These are phyloP conservation scores for Colletotrichum sp. DNA, from an alignment of 2,329 filamentous ascomycete genomes.

Conservation along the genomic window DNA sequence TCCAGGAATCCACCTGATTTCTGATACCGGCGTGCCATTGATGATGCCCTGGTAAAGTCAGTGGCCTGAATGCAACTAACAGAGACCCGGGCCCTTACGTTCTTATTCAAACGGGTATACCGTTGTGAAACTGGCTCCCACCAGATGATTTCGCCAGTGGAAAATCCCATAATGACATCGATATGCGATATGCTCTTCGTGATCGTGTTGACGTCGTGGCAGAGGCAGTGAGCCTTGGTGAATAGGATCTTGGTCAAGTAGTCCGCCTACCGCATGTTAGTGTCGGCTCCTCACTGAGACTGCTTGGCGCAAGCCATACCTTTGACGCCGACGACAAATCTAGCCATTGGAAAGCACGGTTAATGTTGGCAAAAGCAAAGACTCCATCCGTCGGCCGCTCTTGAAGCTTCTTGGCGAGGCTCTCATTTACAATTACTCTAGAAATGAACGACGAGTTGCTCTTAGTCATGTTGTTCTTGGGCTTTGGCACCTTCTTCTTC, in stretches of 20 bases:
- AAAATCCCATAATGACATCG: conserved; percentile 94
- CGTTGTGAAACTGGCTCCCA: conserved; percentile 97
- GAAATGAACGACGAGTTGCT: conserved; percentile 99
- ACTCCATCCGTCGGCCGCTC: conserved; percentile 81
- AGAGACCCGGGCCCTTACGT: conserved; percentile 56
- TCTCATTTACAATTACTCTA: conserved; percentile 90
- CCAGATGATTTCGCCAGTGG: conserved; percentile 97
- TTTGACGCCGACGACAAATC: conserved; percentile 66
- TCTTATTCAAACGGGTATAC: conserved; percentile 96
- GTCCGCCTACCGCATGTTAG: conserved; percentile 65
- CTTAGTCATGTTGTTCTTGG: conserved; percentile 98
- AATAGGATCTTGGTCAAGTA: conserved; percentile 96
- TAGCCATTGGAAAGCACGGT: conserved; percentile 94
- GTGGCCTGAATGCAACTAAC: neutral
- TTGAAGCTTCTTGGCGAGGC: conserved; percentile 75
- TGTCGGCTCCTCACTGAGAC: conserved; percentile 25
- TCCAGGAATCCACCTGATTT: conserved; percentile 92
- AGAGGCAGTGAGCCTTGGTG: conserved; percentile 93
- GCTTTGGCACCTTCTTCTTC: conserved; percentile 77
- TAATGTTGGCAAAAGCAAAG: conserved; percentile 94
- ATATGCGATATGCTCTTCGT: conserved; percentile 84
- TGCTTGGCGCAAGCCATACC: neutral
- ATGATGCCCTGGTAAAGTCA: conserved; percentile 72
- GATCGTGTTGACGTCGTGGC: conserved; percentile 86
- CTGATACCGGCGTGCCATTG: conserved; percentile 82